Base-by-base conservation (phyloP, 108 stramenopile species). In the Asterionellopsis glacialis region DNA sequence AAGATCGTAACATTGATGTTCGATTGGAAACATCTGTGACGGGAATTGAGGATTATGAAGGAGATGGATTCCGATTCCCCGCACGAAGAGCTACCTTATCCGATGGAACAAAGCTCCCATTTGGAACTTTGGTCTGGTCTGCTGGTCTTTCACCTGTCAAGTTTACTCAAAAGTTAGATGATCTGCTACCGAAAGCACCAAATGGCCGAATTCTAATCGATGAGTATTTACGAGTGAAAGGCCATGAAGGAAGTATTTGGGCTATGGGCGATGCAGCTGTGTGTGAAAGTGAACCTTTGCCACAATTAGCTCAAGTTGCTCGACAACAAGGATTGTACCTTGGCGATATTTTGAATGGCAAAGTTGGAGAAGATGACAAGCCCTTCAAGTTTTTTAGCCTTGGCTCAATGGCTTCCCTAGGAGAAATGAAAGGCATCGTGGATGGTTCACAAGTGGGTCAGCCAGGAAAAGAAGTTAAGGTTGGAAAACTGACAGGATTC, bases 221-320 rank as follows among this genome's bases (percentile, higher is more conserved):
- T 58, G 85, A 91, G 24, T 90, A 90, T 58, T 77, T 97, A 4
- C 88, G 96, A 15, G 88, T 96, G 16, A 70, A 73, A 19, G 87
- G 76, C 1, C 72, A 85, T n/a, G 76, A 85, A 58, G 87, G 88
- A 21, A 69, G 89, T 22, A 87, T 99, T 43, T 98, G 77, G 68
- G 98, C 97, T 10, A 50, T 97, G 24, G 98, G 98, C 11, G 98
- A 99, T 75, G 87, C 89, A 45, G 93, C 94, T 19, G 69, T 74
- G 16, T 59, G 25, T 39, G 65, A 67, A 11, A 55, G 28, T 11
- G 59, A 57, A 6, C 82, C 91, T 1, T 74, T 97, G 18, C 95
- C 97, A 0, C 93, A 88, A 33, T 70, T 90, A 2, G 98, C 97
- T 0, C 88, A 93, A 55, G 95, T 95, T 1, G 96, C 96, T 0